Evolutionary conservation across 208 protist species (phyloP).

Genomic region (Giardia muris): DNA sequence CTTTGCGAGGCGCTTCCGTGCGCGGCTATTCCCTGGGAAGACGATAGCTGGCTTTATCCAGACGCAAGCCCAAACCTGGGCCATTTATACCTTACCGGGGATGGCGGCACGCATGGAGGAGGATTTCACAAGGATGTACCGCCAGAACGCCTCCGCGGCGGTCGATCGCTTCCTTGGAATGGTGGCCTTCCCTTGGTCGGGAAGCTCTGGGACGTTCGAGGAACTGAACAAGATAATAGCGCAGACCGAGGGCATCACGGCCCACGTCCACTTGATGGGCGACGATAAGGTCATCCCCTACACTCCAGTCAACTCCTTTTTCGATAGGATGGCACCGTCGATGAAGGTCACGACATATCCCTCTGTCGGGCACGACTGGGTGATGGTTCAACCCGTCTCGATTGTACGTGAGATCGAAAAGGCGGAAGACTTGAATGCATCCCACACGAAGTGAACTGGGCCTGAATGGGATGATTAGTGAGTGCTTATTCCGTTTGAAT

Average conservation of each 20-base stretch:
- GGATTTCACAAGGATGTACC: neutral
- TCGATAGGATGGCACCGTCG: neutral
- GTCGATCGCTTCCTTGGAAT: neutral
- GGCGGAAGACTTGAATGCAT: too few species aligned
- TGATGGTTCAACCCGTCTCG: neutral
- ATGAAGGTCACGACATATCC: neutral
- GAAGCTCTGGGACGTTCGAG: neutral
- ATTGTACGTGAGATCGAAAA: neutral
- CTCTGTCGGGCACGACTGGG: neutral
- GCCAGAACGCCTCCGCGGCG: neutral
- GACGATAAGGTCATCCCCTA: neutral
- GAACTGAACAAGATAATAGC: neutral
- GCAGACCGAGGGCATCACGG: neutral
- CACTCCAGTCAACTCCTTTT: neutral
- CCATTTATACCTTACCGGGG: neutral
- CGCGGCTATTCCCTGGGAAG: neutral
- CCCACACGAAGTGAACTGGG: too few species aligned
- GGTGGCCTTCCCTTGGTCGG: neutral
- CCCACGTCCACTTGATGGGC: neutral
- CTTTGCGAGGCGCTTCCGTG: neutral
- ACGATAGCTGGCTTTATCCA: neutral
- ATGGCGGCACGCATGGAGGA: neutral
- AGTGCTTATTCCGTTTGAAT: too few species aligned
- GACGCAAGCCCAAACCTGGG: neutral
- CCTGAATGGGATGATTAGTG: too few species aligned